Base-by-base conservation (phyloP, 352 stramenopile species). In the Phytophthora pseudosyringae region DNA sequence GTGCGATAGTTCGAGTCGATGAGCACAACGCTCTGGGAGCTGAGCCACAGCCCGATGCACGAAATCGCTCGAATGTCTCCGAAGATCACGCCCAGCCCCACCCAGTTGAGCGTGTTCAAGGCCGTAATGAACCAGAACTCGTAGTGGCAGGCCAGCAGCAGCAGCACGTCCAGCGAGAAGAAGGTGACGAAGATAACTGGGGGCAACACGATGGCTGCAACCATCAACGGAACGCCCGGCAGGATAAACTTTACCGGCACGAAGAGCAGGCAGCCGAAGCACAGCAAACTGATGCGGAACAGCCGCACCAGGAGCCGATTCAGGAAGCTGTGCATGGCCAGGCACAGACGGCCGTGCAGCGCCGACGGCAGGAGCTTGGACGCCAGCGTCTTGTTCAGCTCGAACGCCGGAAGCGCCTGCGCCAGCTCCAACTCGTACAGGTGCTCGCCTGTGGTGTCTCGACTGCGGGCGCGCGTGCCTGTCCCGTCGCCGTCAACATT, bases 51-150 rank as follows among this genome's bases (percentile, higher is more conserved):
- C 8, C 53, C 47, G 7, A 66, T n/a, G 18, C 62, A 69, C 16
- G 47, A 52, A 10, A 65, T 38, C 9, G 46, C 47, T 41, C 54
- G 53, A 15, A 64, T 32, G 32, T 64, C 61, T 2, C 54, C 61
- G 26, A 69, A 69, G 25, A 69, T 65, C 13, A 59, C 16, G 12
- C 46, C 47, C 38, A 65, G 15, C 0, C 38, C 54, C 11, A 55
- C 21, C 61, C 61, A 69, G 26, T 64, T 69, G 11, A 69, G 21
- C 12, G 47, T 54, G 33, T 59, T 69, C 26, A 69, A 47, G 2
- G 28, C 21, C 2, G 61, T 50, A 16, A 69, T 38, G 33, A 69
- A 65, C 61, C 62, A 70, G 9, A 65, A 70, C 18, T 70, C 62
- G 32, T 65, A 70, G 11, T 70, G 33, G 7, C 13, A 29, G 13